A percentile compares a stretch with the other conserved stretches of the same genome.
Conservation (phyloP, 371 early-diverging fungal genomes). For the Lichtheimia hyalospora region DNA sequence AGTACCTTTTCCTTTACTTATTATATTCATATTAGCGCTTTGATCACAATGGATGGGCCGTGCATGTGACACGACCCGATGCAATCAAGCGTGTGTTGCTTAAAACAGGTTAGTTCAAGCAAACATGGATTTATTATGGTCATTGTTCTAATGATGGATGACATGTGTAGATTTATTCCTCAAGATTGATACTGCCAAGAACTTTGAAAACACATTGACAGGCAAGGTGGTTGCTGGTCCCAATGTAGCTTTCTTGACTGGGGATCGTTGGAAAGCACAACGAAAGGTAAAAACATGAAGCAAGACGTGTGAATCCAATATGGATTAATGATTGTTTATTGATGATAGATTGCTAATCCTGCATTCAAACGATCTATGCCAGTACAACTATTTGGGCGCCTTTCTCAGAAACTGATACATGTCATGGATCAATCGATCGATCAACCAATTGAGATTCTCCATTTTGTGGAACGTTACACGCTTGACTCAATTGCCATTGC, state of each 20-base stretch:
- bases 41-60: conserved; percentile 19
- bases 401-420: conserved; percentile 18
- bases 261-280: conserved; percentile 23
- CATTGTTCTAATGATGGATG: no score
- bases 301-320: no score
- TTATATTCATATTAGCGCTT: background rate
- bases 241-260: conserved; percentile 22
- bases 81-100: conserved; percentile 16
- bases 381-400: conserved; percentile 25
- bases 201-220: conserved; percentile 1
- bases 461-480: conserved; percentile 28
- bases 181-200: no score
- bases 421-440: conserved; percentile 14
- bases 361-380: conserved; percentile 45
- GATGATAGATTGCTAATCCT: conserved; percentile 29
- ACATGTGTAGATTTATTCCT: no score
- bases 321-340: background rate
- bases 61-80: conserved; percentile 20
- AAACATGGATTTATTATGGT: no score
- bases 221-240: conserved; percentile 15
- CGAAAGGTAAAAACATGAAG: conserved; percentile 19
- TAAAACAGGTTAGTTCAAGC: conserved; percentile 12
- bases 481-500: conserved; percentile 39
- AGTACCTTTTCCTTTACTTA: no score
- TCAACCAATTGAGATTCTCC: conserved; percentile 11